Evolutionary conservation across 176 grass and related monocot species (phyloP).

Genomic region (Lolium perenne): DNA sequence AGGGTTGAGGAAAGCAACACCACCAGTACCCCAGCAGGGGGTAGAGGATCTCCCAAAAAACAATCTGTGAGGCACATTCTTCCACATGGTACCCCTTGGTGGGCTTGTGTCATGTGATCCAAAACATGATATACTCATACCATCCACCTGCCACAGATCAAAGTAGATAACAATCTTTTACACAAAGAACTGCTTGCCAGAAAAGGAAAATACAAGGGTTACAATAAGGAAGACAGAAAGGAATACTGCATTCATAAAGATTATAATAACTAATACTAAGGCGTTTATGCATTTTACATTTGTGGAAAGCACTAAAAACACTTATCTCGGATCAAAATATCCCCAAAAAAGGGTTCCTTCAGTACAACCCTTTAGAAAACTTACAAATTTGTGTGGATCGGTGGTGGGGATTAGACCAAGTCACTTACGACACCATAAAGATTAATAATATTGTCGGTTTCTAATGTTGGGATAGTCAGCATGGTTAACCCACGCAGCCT

Average conservation of each 20-base stretch:
- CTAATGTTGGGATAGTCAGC: conserved; percentile 9
- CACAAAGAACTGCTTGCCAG: conserved; percentile 18
- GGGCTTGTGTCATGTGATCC: conserved; percentile 75
- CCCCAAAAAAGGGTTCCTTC: background rate
- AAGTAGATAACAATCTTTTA: conserved; percentile 34
- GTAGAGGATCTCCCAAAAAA: conserved; percentile 80
- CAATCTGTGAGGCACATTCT: conserved; percentile 73
- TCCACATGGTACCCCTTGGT: conserved; percentile 76
- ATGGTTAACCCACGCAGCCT: background rate
- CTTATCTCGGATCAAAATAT: background rate
- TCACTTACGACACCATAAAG: background rate
- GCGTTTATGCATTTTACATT: background rate
- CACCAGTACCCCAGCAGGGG: conserved; percentile 76
- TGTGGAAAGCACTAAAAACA: conserved; percentile 8
- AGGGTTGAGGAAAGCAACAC: conserved; percentile 89
- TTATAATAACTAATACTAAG: conserved; percentile 6
- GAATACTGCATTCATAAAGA: conserved; percentile 25
- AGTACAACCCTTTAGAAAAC: background rate
- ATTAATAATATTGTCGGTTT: background rate
- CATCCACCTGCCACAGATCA: conserved; percentile 62
- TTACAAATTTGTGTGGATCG: conserved; percentile 2
- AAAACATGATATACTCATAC: conserved; percentile 68
- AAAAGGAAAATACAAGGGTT: conserved; percentile 15
- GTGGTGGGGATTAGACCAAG: background rate
- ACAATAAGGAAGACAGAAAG: background rate